Conservation (phyloP, 2,329 filamentous ascomycete genomes). For the Fusarium sp. region DNA sequence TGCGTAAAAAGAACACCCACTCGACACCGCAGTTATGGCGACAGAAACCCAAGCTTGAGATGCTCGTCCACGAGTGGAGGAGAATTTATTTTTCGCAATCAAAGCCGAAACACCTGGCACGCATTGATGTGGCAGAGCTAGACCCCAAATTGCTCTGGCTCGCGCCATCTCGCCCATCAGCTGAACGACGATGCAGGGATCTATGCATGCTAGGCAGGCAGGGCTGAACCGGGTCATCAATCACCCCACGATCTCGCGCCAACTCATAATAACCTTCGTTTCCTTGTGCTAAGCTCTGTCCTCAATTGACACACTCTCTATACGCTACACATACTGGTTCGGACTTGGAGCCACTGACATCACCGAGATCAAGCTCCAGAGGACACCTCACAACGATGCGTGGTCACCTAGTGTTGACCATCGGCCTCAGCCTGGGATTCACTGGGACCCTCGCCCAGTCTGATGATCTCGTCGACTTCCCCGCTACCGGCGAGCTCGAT, state of each 20-base stretch:
- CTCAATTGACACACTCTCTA: too few species aligned
- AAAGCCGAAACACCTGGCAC: conserved; percentile 6
- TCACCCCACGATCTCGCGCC: neutral
- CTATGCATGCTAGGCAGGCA: conserved; percentile 19
- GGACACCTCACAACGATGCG: conserved; percentile 4
- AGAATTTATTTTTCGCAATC: neutral
- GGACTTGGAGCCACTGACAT: too few species aligned
- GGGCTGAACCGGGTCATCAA: conserved; percentile 22
- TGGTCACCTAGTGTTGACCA: neutral
- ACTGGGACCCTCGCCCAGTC: neutral
- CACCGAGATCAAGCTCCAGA: too few species aligned
- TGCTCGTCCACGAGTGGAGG: neutral
- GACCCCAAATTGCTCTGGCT: conserved; percentile 10
- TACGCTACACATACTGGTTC: too few species aligned
- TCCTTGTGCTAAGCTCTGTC: too few species aligned
- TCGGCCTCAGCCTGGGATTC: neutral
- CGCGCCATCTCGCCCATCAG: conserved; percentile 14
- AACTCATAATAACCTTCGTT: neutral
- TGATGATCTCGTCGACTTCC: conserved; percentile 24
- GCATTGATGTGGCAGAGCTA: conserved; percentile 23
- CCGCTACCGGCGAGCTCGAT: conserved; percentile 31
- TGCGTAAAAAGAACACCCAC: too few species aligned
- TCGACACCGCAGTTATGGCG: neutral
- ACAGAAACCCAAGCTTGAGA: too few species aligned
- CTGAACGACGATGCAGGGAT: conserved; percentile 20